Base-by-base conservation (phyloP, 23 red algal genomes). In the Chondrus crispus region DNA sequence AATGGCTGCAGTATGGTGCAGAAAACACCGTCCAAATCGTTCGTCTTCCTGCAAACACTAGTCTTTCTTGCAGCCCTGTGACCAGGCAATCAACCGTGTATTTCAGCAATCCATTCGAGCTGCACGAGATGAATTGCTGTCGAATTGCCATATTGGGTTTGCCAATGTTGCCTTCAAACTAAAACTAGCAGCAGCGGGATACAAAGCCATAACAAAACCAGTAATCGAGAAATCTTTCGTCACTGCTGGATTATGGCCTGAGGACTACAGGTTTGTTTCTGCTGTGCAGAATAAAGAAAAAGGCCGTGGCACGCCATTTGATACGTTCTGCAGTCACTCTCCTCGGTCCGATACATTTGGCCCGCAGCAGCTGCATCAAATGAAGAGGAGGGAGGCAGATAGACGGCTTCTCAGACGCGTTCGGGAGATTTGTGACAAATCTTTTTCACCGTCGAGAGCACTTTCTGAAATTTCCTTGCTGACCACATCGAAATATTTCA, bases 21-120 rank as follows among this genome's bases (percentile, higher is more conserved):
- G 75, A 2, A 2, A 2, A 3, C 5, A 55, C 35, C 12, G 40
- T 80, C 3, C 4, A 32, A 5, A 52, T 80, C 2, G 18, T 80
- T 2, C 53, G 58, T 11, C 75, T 80, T 2, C 75, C 47, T 2
- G 4, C 75, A 55, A 80, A 80, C 75, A 80, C 75, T 2, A 80
- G 48, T 30, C 47, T 55, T 80, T 80, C 35, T 52, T 80, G 35
- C 45, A 80, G 29, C 75, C 75, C 2, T 80, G 75, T 35, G 47
- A 80, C 29, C 33, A 28, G 5, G 2, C 75, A 16, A 7, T 80
- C 2, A 80, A 55, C 46, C 53, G 58, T 3, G 5, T 11, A 3
- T 80, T 80, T 28, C 75, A 80, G 29, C 35, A 13, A 24, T 5
- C 7, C 46, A 80, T 80, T 2, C 41, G 46, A 24, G 3, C 32